These are phyloP conservation scores for Saccharomyces hybrid DNA, from an alignment of 1,139 yeast species.

Conservation along the genomic window DNA sequence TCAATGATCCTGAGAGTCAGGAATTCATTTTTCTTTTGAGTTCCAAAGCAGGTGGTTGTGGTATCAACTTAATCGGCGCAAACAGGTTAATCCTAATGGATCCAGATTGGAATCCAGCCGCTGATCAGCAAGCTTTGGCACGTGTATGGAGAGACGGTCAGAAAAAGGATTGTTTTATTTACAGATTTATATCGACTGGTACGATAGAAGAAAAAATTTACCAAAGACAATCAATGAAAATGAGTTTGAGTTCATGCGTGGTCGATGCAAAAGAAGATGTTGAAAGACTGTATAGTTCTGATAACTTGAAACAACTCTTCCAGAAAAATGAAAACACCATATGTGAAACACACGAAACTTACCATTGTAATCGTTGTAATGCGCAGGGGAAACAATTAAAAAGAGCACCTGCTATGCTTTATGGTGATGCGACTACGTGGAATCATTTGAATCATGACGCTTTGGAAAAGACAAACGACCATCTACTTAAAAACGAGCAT, in stretches of 20 bases:
- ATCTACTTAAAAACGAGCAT: constrained; percentile 65
- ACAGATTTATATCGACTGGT: constrained; percentile 89
- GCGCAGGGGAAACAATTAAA: constrained; percentile 54
- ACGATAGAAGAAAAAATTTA: constrained; percentile 93
- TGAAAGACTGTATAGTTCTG: constrained; percentile 82
- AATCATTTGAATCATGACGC: constrained; percentile 70
- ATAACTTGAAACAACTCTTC: constrained; percentile 69
- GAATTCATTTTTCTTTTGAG: constrained; percentile 86
- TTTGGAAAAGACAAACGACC: constrained; percentile 63
- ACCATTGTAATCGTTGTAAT: constrained; percentile 74
- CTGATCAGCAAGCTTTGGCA: constrained; percentile 96
- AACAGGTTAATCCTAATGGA: constrained; percentile 81
- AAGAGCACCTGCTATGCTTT: constrained; percentile 80
- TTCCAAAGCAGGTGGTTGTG: constrained; percentile 99
- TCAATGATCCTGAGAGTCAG: constrained; percentile 82
- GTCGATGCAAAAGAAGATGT: constrained; percentile 96
- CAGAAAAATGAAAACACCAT: constrained; percentile 57
- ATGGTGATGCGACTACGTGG: constrained; percentile 98
- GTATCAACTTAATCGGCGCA: constrained; percentile 94
- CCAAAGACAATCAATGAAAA: constrained; percentile 92
- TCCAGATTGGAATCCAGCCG: constrained; percentile 99
- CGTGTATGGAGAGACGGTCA: constrained; percentile 99
- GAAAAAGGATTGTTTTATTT: constrained; percentile 91
- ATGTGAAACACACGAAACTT: constrained; percentile 92
- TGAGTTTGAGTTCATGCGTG: constrained; percentile 88